phyloP scores from a whole-genome alignment of 106 monocot species.

The Iris macrosiphon region DNA sequence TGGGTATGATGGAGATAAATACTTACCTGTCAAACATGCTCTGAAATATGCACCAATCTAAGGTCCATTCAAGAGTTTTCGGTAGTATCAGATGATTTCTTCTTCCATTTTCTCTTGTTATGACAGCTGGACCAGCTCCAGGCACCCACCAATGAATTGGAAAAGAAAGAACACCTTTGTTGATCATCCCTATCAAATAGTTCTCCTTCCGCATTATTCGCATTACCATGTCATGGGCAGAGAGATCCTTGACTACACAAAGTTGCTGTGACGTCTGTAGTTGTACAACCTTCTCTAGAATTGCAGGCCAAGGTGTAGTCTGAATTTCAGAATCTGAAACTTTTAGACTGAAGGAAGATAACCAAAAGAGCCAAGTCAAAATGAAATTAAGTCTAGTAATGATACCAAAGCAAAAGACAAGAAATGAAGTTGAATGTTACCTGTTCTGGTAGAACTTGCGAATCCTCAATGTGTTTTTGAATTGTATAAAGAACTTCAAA shows the following conservation, averaged over 20 bases:
- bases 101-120: slow-evolving; percentile 30
- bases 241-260: slow-evolving; percentile 91
- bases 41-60: slow-evolving; percentile 98
- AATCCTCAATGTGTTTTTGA: slow-evolving; percentile 65
- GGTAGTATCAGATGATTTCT: slow-evolving; percentile 77
- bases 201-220: slow-evolving; percentile 99
- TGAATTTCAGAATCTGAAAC: slow-evolving; percentile 86
- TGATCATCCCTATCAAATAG: slow-evolving; percentile 96
- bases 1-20: slow-evolving; percentile 1
- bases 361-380: slow-evolving; percentile 9
- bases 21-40: slow-evolving; percentile 98
- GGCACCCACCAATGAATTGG: slow-evolving; percentile 78
- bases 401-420: background rate
- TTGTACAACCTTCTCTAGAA: slow-evolving; percentile 80
- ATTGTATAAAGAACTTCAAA: slow-evolving; percentile 81
- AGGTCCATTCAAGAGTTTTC: slow-evolving; percentile 92
- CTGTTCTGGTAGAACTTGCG: slow-evolving; percentile 68
- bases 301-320: slow-evolving; percentile 74
- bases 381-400: too few relatives aligned
- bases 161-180: slow-evolving; percentile 88
- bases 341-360: slow-evolving; percentile 55
- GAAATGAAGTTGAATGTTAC: slow-evolving; percentile 25
- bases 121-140: slow-evolving; percentile 76
- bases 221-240: slow-evolving; percentile 91
- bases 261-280: slow-evolving; percentile 67